phyloP scores from a whole-genome alignment of 176 grass and related monocot genomes.

The Saccharum officinarum region DNA sequence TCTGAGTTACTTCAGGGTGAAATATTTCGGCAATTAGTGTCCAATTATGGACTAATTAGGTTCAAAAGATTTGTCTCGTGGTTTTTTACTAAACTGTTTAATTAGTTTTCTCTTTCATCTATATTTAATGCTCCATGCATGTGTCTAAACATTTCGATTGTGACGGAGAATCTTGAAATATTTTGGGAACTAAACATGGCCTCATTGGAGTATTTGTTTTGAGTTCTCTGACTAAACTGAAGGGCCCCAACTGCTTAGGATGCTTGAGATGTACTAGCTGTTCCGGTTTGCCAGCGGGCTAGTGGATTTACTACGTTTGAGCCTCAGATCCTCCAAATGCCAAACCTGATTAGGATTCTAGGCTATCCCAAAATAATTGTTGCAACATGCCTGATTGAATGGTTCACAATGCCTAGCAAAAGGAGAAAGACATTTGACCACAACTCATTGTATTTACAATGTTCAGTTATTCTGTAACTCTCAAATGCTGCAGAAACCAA shows the following conservation, averaged over 20 bases:
- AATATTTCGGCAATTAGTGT: too few relatives aligned
- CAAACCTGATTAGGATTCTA: not conserved
- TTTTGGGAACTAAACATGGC: too few relatives aligned
- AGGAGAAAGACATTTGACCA: not conserved
- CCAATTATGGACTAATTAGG: too few relatives aligned
- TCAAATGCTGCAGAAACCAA: not conserved
- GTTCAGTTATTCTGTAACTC: not conserved
- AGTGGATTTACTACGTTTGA: too few relatives aligned
- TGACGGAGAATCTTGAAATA: too few relatives aligned
- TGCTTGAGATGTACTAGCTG: not conserved
- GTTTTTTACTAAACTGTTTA: too few relatives aligned
- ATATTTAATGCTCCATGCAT: too few relatives aligned
- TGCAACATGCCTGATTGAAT: not conserved
- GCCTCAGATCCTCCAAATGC: not conserved
- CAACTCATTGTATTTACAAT: not conserved
- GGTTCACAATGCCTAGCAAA: not conserved
- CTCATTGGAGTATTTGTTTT: not conserved
- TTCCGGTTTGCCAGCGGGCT: not conserved
- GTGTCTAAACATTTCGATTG: too few relatives aligned
- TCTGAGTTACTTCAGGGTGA: too few relatives aligned
- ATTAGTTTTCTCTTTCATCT: too few relatives aligned
- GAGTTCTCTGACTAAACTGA: slow-evolving; percentile 11
- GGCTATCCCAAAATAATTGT: not conserved
- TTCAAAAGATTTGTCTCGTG: too few relatives aligned
- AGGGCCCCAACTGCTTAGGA: not conserved